Conservation (phyloP, 345 rosid genomes). For the Ceriops decandra region DNA sequence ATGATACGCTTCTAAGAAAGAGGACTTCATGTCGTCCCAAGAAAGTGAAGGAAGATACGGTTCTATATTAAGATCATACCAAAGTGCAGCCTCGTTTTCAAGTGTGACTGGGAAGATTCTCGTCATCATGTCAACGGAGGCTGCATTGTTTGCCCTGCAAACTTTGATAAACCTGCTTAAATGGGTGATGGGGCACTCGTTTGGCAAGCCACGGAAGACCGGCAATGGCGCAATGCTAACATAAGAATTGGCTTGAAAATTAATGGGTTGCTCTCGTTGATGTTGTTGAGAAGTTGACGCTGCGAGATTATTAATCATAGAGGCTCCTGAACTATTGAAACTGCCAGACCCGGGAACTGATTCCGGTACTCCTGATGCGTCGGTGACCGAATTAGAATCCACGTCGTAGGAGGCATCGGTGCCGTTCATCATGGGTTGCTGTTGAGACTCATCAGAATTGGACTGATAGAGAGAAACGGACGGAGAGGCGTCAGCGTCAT, state of each 20-base stretch:
- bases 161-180: constrained; percentile 38
- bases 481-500: too few relatives aligned
- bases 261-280: background rate
- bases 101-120: constrained; percentile 43
- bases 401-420: too few relatives aligned
- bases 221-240: constrained; percentile 36
- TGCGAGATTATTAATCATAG: too few relatives aligned
- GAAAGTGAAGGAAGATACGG: constrained; percentile 29
- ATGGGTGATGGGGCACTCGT: constrained; percentile 31
- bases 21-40: constrained; percentile 33
- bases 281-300: background rate
- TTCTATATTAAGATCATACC: constrained; percentile 42
- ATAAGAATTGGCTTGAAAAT: constrained; percentile 13
- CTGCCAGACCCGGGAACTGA: too few relatives aligned
- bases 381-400: too few relatives aligned
- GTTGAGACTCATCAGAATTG: too few relatives aligned
- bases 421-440: too few relatives aligned
- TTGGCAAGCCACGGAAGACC: constrained; percentile 22
- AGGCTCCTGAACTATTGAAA: too few relatives aligned
- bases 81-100: constrained; percentile 34
- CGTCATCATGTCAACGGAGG: constrained; percentile 18
- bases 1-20: constrained; percentile 35
- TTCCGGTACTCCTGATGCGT: too few relatives aligned
- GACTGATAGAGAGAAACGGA: too few relatives aligned
- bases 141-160: constrained; percentile 37